phyloP scores from a whole-genome alignment of 495 filamentous ascomycete species.

The Saxophila tyrrhenica region DNA sequence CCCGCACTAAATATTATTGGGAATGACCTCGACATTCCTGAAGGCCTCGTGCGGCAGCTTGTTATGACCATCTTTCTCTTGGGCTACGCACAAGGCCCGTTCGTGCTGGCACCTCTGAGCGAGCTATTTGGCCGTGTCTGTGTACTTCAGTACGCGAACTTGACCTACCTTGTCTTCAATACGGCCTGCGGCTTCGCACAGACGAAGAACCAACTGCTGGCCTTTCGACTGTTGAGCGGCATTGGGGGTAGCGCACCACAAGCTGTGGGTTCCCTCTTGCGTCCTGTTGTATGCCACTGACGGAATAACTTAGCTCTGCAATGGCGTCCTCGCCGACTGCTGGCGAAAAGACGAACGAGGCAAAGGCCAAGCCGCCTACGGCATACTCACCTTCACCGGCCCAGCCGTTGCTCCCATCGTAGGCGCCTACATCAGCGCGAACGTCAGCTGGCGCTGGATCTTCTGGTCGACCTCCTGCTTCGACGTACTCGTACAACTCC shows the following conservation, averaged over 20 bases:
- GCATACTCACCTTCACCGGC: conserved; percentile 26
- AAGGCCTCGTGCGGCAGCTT: neutral
- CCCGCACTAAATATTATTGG: conserved; percentile 14
- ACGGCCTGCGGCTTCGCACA: conserved; percentile 43
- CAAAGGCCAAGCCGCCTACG: conserved; percentile 49
- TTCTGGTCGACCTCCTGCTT: conserved; percentile 48
- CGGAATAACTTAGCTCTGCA: conserved; percentile 48
- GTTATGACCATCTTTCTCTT: conserved; percentile 20
- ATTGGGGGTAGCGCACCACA: conserved; percentile 40
- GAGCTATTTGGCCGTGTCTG: conserved; percentile 51
- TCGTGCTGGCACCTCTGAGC: conserved; percentile 48
- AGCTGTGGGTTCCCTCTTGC: conserved; percentile 31
- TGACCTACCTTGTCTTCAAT: conserved; percentile 45
- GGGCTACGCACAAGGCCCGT: conserved; percentile 30
- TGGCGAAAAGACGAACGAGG: conserved; percentile 47
- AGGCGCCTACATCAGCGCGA: conserved; percentile 45
- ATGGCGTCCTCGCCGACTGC: conserved; percentile 42
- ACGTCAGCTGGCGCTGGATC: conserved; percentile 58
- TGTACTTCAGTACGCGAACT: conserved; percentile 39
- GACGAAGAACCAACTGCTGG: conserved; percentile 42
- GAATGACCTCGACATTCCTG: conserved; percentile 8
- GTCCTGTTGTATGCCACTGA: neutral
- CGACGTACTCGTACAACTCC: conserved; percentile 46
- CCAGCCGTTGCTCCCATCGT: conserved; percentile 38
- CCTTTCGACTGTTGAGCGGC: conserved; percentile 46